Percentiles rank a stretch among this genome's conserved stretches.
These are phyloP conservation scores for Luvunga scandens DNA, from an alignment of 345 rosid species.

Conservation along the genomic window DNA sequence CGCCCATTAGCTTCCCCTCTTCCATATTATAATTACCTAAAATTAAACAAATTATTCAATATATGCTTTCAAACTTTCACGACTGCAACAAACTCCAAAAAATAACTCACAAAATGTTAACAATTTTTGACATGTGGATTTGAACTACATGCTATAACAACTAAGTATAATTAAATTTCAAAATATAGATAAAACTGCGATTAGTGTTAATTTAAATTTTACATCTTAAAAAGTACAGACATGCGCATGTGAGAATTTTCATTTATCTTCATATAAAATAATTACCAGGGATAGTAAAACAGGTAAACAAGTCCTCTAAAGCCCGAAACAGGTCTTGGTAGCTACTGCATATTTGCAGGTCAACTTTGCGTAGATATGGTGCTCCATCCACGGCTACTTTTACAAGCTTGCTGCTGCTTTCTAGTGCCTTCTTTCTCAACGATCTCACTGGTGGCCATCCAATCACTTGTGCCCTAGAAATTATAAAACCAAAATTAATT, in stretches of 20 bases:
- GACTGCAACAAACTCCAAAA: too few species aligned
- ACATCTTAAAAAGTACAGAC: too few species aligned
- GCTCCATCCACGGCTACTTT: slow-evolving; percentile 33
- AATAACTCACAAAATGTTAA: too few species aligned
- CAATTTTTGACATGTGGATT: too few species aligned
- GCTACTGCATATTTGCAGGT: slow-evolving; percentile 23
- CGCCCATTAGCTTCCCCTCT: neutral
- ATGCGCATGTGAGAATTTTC: too few species aligned
- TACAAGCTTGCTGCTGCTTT: slow-evolving; percentile 18
- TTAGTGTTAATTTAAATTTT: too few species aligned
- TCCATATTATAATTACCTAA: neutral
- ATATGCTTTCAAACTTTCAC: neutral
- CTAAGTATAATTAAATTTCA: too few species aligned
- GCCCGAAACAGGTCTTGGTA: slow-evolving; percentile 17
- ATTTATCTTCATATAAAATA: neutral
- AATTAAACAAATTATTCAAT: too few species aligned
- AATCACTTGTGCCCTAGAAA: slow-evolving; percentile 6
- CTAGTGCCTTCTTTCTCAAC: slow-evolving; percentile 16
- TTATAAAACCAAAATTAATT: too few species aligned
- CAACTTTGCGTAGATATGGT: slow-evolving; percentile 29
- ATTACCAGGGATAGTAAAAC: slow-evolving; percentile 13
- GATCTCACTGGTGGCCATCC: slow-evolving; percentile 34
- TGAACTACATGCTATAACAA: too few species aligned
- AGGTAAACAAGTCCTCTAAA: slow-evolving; percentile 24
- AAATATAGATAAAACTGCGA: too few species aligned